These are phyloP conservation scores for Podospora anserina DNA, from an alignment of 495 filamentous ascomycete species.

Conservation along the genomic window DNA sequence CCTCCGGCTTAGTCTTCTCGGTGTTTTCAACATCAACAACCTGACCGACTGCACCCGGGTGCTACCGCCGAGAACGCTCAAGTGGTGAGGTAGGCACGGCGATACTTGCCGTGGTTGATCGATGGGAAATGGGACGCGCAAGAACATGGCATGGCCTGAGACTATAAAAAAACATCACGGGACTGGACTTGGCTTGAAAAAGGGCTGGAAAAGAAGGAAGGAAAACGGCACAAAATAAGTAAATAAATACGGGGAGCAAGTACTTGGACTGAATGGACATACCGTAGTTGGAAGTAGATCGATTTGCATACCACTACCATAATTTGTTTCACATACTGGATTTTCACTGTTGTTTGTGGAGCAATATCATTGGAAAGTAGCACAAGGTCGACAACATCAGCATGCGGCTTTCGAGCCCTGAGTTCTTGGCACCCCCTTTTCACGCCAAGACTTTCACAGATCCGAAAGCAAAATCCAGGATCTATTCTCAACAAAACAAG, in stretches of 20 bases:
- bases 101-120: not conserved
- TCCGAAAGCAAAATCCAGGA: not conserved
- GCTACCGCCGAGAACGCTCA: slow-evolving; percentile 23
- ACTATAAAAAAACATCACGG: no score
- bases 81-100: not conserved
- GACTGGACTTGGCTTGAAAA: not conserved
- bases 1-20: slow-evolving; percentile 40
- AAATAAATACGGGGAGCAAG: not conserved
- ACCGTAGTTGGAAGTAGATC: not conserved
- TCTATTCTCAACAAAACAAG: not conserved
- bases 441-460: not conserved
- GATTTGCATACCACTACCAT: not conserved
- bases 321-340: not conserved
- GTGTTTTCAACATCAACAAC: slow-evolving; percentile 42
- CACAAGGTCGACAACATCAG: not conserved
- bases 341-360: not conserved
- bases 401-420: not conserved
- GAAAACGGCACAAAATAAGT: not conserved
- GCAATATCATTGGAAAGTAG: not conserved
- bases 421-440: not conserved
- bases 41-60: slow-evolving; percentile 40
- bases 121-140: no score
- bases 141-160: no score
- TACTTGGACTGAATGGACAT: not conserved
- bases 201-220: not conserved